phyloP scores from a whole-genome alignment of 768 basidiomycete species.

The Gymnopilus dilepis region DNA sequence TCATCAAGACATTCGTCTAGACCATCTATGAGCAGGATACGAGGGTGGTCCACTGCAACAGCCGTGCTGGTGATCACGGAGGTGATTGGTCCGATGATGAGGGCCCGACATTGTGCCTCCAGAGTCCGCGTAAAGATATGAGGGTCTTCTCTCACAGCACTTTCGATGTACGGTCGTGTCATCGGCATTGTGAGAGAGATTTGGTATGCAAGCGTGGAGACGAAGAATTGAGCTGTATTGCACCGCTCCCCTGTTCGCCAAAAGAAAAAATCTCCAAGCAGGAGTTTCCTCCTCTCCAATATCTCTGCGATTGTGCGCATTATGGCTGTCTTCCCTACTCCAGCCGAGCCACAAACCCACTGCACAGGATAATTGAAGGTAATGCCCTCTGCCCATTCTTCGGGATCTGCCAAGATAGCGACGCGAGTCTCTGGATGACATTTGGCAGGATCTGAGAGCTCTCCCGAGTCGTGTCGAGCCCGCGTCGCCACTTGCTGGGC shows the following conservation, averaged over 20 bases:
- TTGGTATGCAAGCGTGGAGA: not conserved
- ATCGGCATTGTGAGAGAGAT: not conserved
- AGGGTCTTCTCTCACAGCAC: not conserved
- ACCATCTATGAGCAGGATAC: not conserved
- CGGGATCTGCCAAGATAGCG: not conserved
- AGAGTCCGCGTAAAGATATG: not conserved
- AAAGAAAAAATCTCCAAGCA: not conserved
- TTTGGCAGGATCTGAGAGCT: not conserved
- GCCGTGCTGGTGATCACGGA: not conserved
- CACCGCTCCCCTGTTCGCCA: not conserved
- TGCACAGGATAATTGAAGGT: not conserved
- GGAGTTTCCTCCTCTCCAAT: not conserved
- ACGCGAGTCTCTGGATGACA: conserved; percentile 6
- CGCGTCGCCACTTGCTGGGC: not conserved
- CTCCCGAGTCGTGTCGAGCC: not conserved
- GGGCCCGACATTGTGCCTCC: not conserved
- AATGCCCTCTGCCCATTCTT: not conserved
- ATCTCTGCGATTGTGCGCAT: not conserved
- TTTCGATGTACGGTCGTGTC: not conserved
- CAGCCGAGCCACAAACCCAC: conserved; percentile 8
- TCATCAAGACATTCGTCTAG: not conserved
- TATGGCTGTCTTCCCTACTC: conserved; percentile 11
- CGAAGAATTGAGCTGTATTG: not conserved
- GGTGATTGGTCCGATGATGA: not conserved
- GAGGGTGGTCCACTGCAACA: not conserved